phyloP scores from a whole-genome alignment of 305 asterid species.

The Fraxinus floribunda region DNA sequence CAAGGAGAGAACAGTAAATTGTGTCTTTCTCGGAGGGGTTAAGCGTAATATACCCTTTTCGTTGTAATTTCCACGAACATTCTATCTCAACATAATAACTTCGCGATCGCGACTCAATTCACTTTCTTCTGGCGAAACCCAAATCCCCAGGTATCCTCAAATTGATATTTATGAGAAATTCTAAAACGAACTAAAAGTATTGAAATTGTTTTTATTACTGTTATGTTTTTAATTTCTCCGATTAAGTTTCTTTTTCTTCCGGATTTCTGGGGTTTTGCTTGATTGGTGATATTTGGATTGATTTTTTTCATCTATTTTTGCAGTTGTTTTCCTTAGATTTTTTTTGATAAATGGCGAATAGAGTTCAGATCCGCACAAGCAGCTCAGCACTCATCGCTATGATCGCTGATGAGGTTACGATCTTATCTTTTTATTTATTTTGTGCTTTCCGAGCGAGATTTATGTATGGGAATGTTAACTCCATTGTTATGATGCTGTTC shows the following conservation, averaged over 20 bases:
- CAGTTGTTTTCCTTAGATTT: not conserved
- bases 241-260: not conserved
- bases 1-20: not conserved
- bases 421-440: not conserved
- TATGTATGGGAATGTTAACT: not conserved
- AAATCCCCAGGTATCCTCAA: not conserved
- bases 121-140: not conserved
- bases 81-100: not conserved
- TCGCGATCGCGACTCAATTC: not conserved
- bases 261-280: not conserved
- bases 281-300: not conserved
- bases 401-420: slow-evolving; percentile 92
- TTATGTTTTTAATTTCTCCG: not conserved
- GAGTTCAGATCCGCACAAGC: slow-evolving; percentile 71
- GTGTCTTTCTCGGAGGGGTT: not conserved
- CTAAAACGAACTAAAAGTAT: not conserved
- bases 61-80: not conserved
- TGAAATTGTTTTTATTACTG: not conserved
- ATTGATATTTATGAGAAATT: not conserved
- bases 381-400: slow-evolving; percentile 90
- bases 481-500: not conserved
- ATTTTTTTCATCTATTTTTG: not conserved
- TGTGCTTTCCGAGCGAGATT: not conserved
- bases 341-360: slow-evolving; percentile 66
- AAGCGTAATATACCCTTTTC: not conserved